Conservation (phyloP, 306 rosid species). For the Dalbergia cochinchinensis region DNA sequence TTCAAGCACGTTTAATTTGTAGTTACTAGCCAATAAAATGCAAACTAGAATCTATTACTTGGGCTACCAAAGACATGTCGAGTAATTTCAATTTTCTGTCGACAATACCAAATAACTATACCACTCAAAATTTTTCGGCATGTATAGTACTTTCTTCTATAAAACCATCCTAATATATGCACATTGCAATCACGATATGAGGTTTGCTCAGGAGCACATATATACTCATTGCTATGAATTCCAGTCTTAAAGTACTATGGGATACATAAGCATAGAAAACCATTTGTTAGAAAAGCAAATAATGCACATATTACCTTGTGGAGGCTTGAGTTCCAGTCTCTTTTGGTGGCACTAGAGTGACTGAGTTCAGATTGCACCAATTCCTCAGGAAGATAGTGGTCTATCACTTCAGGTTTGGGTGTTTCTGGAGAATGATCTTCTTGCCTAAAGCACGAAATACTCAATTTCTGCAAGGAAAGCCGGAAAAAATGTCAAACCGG, state of each 20-base stretch:
- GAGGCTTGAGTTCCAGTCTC: slow-evolving; percentile 54
- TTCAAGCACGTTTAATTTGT: slow-evolving; percentile 2
- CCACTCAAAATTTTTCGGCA: slow-evolving; percentile 23
- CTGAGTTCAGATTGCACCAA: slow-evolving; percentile 58
- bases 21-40: neutral
- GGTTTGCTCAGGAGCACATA: slow-evolving; percentile 16
- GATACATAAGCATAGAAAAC: neutral
- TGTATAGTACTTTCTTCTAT: neutral
- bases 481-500: neutral
- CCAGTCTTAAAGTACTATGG: slow-evolving; percentile 14
- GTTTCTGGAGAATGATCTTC: slow-evolving; percentile 69
- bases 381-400: slow-evolving; percentile 61
- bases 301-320: slow-evolving; percentile 56
- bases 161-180: slow-evolving; percentile 11
- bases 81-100: slow-evolving; percentile 7
- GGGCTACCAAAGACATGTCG: neutral
- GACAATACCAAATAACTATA: slow-evolving; percentile 7
- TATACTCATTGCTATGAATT: neutral
- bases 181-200: slow-evolving; percentile 7
- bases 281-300: slow-evolving; percentile 20
- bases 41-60: slow-evolving; percentile 1
- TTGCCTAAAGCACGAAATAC: slow-evolving; percentile 80
- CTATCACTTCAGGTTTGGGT: slow-evolving; percentile 59
- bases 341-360: slow-evolving; percentile 49
- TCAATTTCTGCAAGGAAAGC: slow-evolving; percentile 68